These are phyloP conservation scores for Rhynchospora pubera DNA, from an alignment of 176 grass and related monocot species.

Conservation along the genomic window DNA sequence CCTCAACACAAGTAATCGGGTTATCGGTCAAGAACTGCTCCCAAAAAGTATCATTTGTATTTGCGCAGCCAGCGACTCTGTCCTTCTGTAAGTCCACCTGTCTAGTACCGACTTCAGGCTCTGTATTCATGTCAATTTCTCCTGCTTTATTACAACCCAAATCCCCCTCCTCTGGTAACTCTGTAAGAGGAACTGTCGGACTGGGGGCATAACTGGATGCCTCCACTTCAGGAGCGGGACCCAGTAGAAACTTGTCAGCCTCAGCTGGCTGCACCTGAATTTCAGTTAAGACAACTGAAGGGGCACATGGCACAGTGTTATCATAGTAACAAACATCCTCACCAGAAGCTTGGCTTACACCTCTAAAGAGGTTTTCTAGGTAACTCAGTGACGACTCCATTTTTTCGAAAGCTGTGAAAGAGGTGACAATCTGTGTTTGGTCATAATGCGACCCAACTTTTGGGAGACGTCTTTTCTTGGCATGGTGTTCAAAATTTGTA, in stretches of 20 bases:
- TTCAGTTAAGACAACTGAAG: conserved; percentile 23
- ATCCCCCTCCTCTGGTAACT: background rate
- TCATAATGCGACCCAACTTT: conserved; percentile 20
- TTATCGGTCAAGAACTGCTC: conserved; percentile 21
- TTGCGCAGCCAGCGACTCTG: background rate
- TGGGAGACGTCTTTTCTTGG: conserved; percentile 66
- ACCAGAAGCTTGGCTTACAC: conserved; percentile 16
- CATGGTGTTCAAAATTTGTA: conserved; percentile 24
- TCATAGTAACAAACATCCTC: conserved; percentile 34
- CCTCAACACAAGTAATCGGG: background rate
- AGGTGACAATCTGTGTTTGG: conserved; percentile 2
- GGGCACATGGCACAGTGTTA: conserved; percentile 17
- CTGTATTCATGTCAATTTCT: conserved; percentile 17
- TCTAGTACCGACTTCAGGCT: background rate
- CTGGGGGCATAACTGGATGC: background rate
- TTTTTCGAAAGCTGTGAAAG: conserved; percentile 39
- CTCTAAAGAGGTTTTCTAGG: conserved; percentile 61
- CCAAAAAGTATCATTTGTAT: conserved; percentile 18
- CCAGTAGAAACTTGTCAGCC: conserved; percentile 16
- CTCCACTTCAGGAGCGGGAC: conserved; percentile 1
- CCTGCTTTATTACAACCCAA: background rate
- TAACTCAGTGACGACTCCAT: conserved; percentile 69
- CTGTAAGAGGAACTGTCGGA: background rate
- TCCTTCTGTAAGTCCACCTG: background rate
- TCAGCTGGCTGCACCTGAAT: conserved; percentile 29